Evolutionary conservation across 1,284 basidiomycete genomes (phyloP), one percentile per base, ranked within the genome.

Genomic region (Melampsora americana): DNA sequence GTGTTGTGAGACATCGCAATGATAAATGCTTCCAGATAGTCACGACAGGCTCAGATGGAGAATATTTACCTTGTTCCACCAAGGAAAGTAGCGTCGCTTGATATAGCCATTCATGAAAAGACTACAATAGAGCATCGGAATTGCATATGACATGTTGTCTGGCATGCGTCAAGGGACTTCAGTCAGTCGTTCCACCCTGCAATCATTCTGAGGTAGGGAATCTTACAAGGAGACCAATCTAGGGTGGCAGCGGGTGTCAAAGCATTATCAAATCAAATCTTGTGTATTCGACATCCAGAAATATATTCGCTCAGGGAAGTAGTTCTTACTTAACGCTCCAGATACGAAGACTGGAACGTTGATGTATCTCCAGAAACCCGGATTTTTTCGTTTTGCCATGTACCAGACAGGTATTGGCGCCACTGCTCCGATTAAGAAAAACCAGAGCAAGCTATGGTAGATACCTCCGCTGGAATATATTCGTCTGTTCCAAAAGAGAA

Each of bases 131-230:
- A 74, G 64, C 71, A 74, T 74, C 12, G 71, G 71, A 9, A 66
- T 64, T 44, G 71, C 50, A 39, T 74, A 74, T 11, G 71, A 74
- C 71, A 74, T 66, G 28, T 74, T 74, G 50, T 66, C 64, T 74
- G 20, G 20, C 14, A 9, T 35, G 12, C 18, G 23, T 32, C 12
- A 46, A 28, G 23, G 44, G 64, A n/a, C n/a, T n/a, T n/a, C 39
- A 20, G 39, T 35, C 11, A 30, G 20, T 16, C 16, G n/a, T n/a
- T n/a, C 9, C 14, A 35, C 5, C 12, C 59, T 39, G 16, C 30
- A 18, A 46, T 53, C 11, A 14, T 65, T 32, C n/a, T n/a, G 9
- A 56, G 12, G 23, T n/a, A 16, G 26, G 5, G 56, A 26, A 6
- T 11, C 67, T 69, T 39, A 72, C 69, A 72, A 18, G 71, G 71